Percentiles rank a stretch among this genome's conserved stretches.
Conservation (phyloP, 2,329 filamentous ascomycete species). For the Epichloe sibirici region DNA sequence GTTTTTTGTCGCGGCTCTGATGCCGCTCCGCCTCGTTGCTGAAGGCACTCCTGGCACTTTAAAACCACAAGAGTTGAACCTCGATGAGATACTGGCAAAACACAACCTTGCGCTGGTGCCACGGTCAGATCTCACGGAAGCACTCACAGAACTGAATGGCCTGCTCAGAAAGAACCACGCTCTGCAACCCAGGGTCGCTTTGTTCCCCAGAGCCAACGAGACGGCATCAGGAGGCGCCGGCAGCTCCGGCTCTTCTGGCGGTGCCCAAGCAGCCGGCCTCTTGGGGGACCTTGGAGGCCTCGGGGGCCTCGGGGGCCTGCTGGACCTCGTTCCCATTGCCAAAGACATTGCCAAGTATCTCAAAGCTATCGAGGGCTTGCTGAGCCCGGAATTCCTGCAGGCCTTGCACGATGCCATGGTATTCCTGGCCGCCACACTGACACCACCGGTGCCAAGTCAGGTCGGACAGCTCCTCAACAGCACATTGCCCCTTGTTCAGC, state of each 20-base stretch:
- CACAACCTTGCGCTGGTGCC: slow-evolving; percentile 33
- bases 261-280: background rate
- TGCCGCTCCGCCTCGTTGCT: slow-evolving; percentile 22
- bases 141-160: slow-evolving; percentile 27
- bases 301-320: slow-evolving; percentile 6
- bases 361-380: slow-evolving; percentile 10
- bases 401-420: slow-evolving; percentile 29
- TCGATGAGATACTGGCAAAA: slow-evolving; percentile 28
- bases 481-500: slow-evolving; percentile 18
- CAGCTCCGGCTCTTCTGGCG: slow-evolving; percentile 1
- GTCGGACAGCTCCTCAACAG: slow-evolving; percentile 15
- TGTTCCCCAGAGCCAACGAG: slow-evolving; percentile 2
- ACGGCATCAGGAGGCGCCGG: background rate
- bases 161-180: slow-evolving; percentile 22
- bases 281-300: slow-evolving; percentile 13
- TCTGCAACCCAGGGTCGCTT: slow-evolving; percentile 1
- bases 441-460: slow-evolving; percentile 23
- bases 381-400: slow-evolving; percentile 27
- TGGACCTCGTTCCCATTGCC: slow-evolving; percentile 12
- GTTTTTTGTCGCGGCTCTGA: slow-evolving; percentile 21
- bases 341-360: slow-evolving; percentile 14
- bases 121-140: slow-evolving; percentile 33
- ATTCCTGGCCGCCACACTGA: slow-evolving; percentile 25
- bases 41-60: slow-evolving; percentile 11
- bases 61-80: slow-evolving; percentile 22